Conservation (phyloP, 306 rosid genomes). For the Rosa chinensis region DNA sequence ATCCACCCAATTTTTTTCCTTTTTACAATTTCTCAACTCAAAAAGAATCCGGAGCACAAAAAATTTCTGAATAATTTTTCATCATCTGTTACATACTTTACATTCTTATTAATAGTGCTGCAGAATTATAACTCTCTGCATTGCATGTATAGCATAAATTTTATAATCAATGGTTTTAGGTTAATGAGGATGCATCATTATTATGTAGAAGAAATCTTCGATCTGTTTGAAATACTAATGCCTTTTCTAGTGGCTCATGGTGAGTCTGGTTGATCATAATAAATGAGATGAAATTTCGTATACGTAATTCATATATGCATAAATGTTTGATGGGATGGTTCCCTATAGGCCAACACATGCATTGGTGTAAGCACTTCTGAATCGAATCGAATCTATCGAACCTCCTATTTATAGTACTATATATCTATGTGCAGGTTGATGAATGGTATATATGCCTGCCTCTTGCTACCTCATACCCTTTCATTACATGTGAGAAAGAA, state of each 20-base stretch:
- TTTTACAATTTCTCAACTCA: too few species aligned
- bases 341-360: slow-evolving; percentile 36
- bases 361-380: neutral
- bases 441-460: neutral
- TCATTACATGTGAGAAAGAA: neutral
- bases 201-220: neutral
- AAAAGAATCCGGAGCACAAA: too few species aligned
- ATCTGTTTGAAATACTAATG: neutral
- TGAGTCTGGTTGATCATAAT: neutral
- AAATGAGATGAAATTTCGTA: neutral
- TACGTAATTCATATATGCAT: neutral
- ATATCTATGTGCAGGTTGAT: neutral
- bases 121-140: too few species aligned
- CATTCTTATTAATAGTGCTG: too few species aligned
- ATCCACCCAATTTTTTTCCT: too few species aligned
- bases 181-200: neutral
- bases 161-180: neutral
- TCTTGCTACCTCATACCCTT: neutral
- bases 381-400: neutral
- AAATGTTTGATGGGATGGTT: neutral
- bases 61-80: too few species aligned
- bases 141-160: too few species aligned
- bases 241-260: neutral
- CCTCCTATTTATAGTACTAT: neutral
- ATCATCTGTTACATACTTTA: too few species aligned